Evolutionary conservation across 768 basidiomycete species (phyloP), one percentile per base, ranked within the genome.

Genomic region (Mycena rebaudengoi): DNA sequence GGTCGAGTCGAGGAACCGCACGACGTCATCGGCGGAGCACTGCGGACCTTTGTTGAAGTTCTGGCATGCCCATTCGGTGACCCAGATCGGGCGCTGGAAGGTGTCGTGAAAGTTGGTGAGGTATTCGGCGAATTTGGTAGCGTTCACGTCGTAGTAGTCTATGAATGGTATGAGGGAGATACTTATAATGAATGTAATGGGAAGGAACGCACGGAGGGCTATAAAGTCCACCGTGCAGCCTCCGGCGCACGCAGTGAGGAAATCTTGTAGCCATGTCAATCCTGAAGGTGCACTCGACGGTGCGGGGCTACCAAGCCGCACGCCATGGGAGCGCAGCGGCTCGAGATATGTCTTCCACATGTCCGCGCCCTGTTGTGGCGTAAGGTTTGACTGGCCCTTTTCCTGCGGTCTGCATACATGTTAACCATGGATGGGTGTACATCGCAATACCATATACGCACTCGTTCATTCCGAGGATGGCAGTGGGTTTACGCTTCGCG

Each of bases 61-160:
- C 72, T 85, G 84, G 65, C 85, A 86, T 0, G 84, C 83, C 84
- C 85, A 87, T 68, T 88, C 88, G 1, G 87, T 88, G 0, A 88
- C 81, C 87, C 86, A 88, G 16, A 88, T 71, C 5, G 85, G 82
- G 33, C 74, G 74, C 53, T 85, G 75, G 72, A 87, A 88, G 5
- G 84, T 83, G 11, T 78, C 56, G 67, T 86, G 79, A 66, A 82
- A 86, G 70, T 86, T 83, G 49, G 78, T 71, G 23, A 87, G 66
- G 70, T 86, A 83, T 16, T 76, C 71, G 41, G 80, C 78, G 64
- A 88, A 86, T 10, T 70, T 70, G 2, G 80, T 79, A 2, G 83
- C 81, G 64, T 86, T 82, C 28, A 81, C 78, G 56, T 83, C 85
- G 71, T 88, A 88, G 79, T 81, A 85, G 63, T 84, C 79, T 82